Conservation (phyloP, 768 basidiomycete genomes). For the Butyriboletus loyo region DNA sequence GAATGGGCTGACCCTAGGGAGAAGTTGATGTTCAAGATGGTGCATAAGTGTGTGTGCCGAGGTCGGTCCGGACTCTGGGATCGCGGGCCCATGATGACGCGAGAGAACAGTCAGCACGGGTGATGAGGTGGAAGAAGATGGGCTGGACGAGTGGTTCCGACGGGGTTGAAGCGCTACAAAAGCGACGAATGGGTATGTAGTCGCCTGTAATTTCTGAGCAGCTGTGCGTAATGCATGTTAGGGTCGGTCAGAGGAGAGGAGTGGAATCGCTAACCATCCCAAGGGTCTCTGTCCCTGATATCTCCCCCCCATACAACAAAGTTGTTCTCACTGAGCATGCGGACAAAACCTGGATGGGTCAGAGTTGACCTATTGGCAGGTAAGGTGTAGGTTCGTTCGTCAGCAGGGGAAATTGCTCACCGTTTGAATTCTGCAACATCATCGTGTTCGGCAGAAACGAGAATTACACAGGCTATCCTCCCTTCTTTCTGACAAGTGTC, state of each 20-base stretch:
- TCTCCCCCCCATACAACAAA: slow-evolving; percentile 93
- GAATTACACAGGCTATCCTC: slow-evolving; percentile 73
- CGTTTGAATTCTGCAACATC: slow-evolving; percentile 84
- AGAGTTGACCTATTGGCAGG: slow-evolving; percentile 57
- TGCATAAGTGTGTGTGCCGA: slow-evolving; percentile 58
- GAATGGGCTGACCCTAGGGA: slow-evolving; percentile 80
- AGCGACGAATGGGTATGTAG: slow-evolving; percentile 90
- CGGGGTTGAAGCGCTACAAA: slow-evolving; percentile 87
- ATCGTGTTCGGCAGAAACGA: slow-evolving; percentile 90
- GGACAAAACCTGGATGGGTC: slow-evolving; percentile 68
- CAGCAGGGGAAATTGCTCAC: slow-evolving; percentile 34
- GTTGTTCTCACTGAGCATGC: slow-evolving; percentile 65
- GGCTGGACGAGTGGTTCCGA: slow-evolving; percentile 36
- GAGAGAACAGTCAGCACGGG: slow-evolving; percentile 79
- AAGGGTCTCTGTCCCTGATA: slow-evolving; percentile 76
- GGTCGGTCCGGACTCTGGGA: slow-evolving; percentile 52
- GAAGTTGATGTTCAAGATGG: slow-evolving; percentile 66
- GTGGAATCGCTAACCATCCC: slow-evolving; percentile 52
- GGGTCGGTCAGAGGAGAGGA: neutral
- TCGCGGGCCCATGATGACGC: slow-evolving; percentile 70
- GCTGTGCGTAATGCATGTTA: slow-evolving; percentile 31
- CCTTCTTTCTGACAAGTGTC: slow-evolving; percentile 65
- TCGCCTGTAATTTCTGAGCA: slow-evolving; percentile 75
- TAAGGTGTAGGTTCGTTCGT: neutral
- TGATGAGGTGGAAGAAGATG: slow-evolving; percentile 34